Evolutionary conservation across 2,329 filamentous ascomycete genomes (phyloP), one percentile per base, ranked within the genome.

Genomic region (Nigrospora oryzae): DNA sequence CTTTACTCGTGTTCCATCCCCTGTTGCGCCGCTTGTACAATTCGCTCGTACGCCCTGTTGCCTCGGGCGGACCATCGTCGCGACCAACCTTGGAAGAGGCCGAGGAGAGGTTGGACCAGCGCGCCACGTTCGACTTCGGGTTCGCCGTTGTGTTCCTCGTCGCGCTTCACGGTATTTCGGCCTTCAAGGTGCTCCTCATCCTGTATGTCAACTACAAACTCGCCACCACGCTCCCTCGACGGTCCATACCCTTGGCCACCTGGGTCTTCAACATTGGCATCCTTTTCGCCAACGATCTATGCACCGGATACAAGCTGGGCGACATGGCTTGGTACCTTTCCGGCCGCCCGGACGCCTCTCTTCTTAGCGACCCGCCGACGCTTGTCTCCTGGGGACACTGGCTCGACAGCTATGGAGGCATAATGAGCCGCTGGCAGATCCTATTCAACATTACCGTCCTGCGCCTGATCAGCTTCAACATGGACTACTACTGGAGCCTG

Each of bases 361-460:
- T 63, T 17, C 53, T 63, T 1, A 64, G 68, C 2, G 61, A 70
- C 11, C 66, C 69, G 15, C 66, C 70, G 8, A 47, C 62, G 2
- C 59, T 82, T 35, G 68, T 77, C 32, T 69, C 72, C 16, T 84
- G 84, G 71, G 89, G 82, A 8, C 69, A 71, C 37, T 86, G 79
- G 70, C 69, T 97, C 14, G 93, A 98, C 64, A 73, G 75, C 43
- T 84, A 84, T 52, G 82, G 88, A 8, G 93, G 93, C 1, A 69
- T 98, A n/a, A 82, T 95, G 60, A 74, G 84, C 0, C 79, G 91
- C 47, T 98, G 93, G 93, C 89, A 97, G 62, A 83, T 98, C n/a
- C 75, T 96, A 5, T 98, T 98, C 74, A 98, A 98, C 59, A 81
- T 98, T 49, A 96, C 91, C 3, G 84, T 97, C 23, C 70, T 98